Conservation (phyloP, 306 rosid species). For the Corylus avellana region DNA sequence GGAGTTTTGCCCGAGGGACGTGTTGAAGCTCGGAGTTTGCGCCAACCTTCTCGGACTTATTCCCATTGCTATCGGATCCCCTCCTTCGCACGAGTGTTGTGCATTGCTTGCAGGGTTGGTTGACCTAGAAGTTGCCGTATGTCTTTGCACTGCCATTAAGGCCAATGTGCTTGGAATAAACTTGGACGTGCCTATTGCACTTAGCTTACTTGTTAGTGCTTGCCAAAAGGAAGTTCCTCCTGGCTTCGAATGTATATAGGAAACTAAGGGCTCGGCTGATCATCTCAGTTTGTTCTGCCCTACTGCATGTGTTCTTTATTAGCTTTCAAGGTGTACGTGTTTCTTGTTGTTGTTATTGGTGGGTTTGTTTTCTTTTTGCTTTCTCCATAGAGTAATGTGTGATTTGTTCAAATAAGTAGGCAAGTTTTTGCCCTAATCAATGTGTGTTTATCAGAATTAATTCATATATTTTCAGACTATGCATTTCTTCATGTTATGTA, state of each 20-base stretch:
- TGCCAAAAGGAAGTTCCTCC: constrained; percentile 74
- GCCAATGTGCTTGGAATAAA: constrained; percentile 71
- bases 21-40: constrained; percentile 71
- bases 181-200: constrained; percentile 58
- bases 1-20: constrained; percentile 57
- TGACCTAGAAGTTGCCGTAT: constrained; percentile 68
- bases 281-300: neutral
- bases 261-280: neutral
- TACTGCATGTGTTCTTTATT: neutral
- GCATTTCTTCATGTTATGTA: neutral
- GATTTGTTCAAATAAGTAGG: constrained; percentile 19
- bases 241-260: constrained; percentile 53
- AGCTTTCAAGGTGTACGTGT: neutral
- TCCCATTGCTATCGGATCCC: constrained; percentile 44
- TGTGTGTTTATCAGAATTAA: constrained; percentile 6
- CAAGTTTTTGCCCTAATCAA: constrained; percentile 34
- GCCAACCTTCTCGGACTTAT: constrained; percentile 54
- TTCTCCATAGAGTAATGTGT: neutral
- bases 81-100: constrained; percentile 62
- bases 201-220: constrained; percentile 65
- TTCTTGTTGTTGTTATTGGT: neutral
- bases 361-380: neutral
- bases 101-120: constrained; percentile 61
- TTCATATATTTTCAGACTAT: neutral
- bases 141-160: constrained; percentile 82